These are phyloP conservation scores for Chimonanthus salicifolius DNA, from an alignment of 164 flowering plant species.

Conservation along the genomic window DNA sequence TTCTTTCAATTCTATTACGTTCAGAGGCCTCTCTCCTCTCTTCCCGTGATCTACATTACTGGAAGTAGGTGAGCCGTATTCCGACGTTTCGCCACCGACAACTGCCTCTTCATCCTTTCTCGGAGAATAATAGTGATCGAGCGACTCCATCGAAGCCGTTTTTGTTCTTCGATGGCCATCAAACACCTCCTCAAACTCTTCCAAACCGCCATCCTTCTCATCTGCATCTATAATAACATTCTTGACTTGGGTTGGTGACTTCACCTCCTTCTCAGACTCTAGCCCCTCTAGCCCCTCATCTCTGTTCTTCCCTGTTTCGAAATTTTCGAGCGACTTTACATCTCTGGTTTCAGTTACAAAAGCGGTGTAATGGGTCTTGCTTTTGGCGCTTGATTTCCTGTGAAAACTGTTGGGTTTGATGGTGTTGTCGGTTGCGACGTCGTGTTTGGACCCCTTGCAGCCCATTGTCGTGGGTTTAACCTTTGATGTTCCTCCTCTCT, in stretches of 20 bases:
- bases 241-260: constrained; percentile 4
- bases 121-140: constrained; percentile 10
- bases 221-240: constrained; percentile 2
- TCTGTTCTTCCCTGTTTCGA: background rate
- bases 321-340: background rate
- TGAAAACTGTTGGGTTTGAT: background rate
- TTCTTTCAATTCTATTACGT: background rate
- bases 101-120: constrained; percentile 15
- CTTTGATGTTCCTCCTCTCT: too few relatives aligned
- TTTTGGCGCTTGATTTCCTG: background rate
- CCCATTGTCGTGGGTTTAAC: constrained; percentile 6
- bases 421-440: constrained; percentile 12
- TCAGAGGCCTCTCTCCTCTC: background rate
- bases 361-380: background rate
- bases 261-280: background rate
- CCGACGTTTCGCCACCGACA: constrained; percentile 1
- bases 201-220: background rate
- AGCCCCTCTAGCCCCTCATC: background rate
- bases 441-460: constrained; percentile 18
- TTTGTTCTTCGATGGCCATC: background rate
- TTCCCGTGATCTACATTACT: background rate
- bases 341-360: background rate
- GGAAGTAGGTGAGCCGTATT: constrained; percentile 3
- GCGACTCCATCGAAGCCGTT: background rate
- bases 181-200: background rate